phyloP scores from a whole-genome alignment of 2,329 filamentous ascomycete genomes.

The Aspergillus ibericus region DNA sequence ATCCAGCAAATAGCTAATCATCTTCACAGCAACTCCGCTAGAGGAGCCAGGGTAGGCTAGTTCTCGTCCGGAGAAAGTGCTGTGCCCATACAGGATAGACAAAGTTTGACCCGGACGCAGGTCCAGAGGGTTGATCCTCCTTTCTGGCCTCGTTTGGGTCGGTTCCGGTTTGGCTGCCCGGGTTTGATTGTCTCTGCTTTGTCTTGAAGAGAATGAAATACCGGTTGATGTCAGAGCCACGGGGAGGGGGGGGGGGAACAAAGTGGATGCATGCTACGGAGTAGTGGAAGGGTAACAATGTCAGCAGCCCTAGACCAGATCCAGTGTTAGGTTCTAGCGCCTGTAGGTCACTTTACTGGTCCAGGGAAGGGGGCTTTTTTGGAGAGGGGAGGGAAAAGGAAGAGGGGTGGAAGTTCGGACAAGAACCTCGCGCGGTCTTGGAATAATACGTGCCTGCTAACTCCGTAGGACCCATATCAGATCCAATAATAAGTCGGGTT shows the following conservation, averaged over 20 bases:
- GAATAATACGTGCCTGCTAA: conserved; percentile 15
- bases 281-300: conserved; percentile 22
- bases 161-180: conserved; percentile 32
- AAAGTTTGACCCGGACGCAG: conserved; percentile 43
- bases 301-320: conserved; percentile 20
- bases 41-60: conserved; percentile 31
- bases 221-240: conserved; percentile 40
- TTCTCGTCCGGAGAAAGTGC: conserved; percentile 33
- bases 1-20: conserved; percentile 27
- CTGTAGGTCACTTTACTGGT: conserved; percentile 8
- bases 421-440: conserved; percentile 14
- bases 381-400: conserved; percentile 7
- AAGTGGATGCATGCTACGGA: conserved; percentile 33
- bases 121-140: conserved; percentile 42
- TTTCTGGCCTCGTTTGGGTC: conserved; percentile 36
- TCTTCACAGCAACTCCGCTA: conserved; percentile 24
- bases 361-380: conserved; percentile 9
- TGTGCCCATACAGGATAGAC: conserved; percentile 29
- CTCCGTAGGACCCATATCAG: conserved; percentile 34
- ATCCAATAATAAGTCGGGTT: conserved; percentile 36
- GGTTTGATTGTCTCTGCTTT: conserved; percentile 27
- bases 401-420: conserved; percentile 15
- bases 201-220: conserved; percentile 30
- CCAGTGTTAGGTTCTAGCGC: conserved; percentile 11
- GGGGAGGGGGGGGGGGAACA: conserved; percentile 22